Base-by-base conservation (phyloP, 345 rosid species). In the Anacardium occidentale region DNA sequence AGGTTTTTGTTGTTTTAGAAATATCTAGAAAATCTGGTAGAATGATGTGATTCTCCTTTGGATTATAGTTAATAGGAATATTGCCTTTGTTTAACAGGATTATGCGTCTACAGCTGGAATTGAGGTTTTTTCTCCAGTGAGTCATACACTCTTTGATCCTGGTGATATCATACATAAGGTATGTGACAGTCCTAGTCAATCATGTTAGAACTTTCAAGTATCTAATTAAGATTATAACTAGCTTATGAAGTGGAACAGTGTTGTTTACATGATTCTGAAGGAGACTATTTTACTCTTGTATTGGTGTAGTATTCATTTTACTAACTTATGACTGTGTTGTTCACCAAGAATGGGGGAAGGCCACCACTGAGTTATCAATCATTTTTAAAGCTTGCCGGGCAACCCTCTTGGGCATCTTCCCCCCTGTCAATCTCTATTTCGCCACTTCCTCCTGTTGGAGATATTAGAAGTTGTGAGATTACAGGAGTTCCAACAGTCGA, bases 141-240 rank as follows among this genome's bases (percentile, higher is more conserved):
- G 95, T 67, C 97, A 94, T 68, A 91, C 97, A 20, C 87, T 94
- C 20, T 94, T 89, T 77, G 81, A 89, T 77, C 98, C 98, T 17
- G 82, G 84, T 0, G 81, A 89, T 69, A 84, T 94, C 20, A 83
- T 94, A 54, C 66, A 77, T 66, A 88, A 86, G 86, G 97, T 94
- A 71, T 74, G 80, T 32, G 21, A 64, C 34, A 12, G 69, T 61
- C 66, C 29, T 29, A 20, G 13, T 56, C 29, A 10, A 34, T 7
- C 25, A 15, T 25, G 13, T 50, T 42, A 37, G 37, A 13, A 22
- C 18, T 1, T 5, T 20, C 11, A 17, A 51, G 37, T 18, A 2
- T 57, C n/a, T 5, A 8, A 15, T 7, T 61, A 24, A 11, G 20
- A 47, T 14, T 47, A 14, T 24, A 12, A 25, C 15, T 3, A 37